Conservation (phyloP, 2,329 filamentous ascomycete genomes). For the Xylariaceae sp. region DNA sequence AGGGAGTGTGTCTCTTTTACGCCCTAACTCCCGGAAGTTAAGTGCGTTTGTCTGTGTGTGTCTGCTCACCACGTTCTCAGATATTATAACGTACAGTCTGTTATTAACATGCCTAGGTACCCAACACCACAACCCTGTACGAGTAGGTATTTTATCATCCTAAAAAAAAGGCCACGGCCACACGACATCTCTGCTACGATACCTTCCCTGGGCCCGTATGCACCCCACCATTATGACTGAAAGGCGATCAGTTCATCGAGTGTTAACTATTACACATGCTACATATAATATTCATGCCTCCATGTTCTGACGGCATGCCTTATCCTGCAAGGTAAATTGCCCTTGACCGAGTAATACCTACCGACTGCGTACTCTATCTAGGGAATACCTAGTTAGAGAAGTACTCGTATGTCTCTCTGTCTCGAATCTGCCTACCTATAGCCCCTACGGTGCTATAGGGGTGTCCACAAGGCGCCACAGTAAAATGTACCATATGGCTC, state of each 20-base stretch:
- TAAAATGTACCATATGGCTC: neutral
- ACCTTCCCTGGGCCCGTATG: neutral
- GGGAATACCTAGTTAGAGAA: no score
- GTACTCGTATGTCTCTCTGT: no score
- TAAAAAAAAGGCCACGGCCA: neutral
- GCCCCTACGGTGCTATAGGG: neutral
- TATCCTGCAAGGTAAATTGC: slow-evolving; percentile 5
- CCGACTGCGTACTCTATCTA: no score
- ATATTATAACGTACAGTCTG: no score
- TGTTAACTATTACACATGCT: neutral
- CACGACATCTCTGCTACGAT: neutral
- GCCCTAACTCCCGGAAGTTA: no score
- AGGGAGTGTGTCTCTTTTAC: no score
- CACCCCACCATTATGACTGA: slow-evolving; percentile 13
- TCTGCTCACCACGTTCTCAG: no score
- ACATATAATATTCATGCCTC: neutral
- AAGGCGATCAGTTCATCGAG: slow-evolving; percentile 11
- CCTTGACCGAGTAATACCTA: neutral
- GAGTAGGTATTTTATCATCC: no score
- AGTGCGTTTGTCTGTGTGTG: no score
- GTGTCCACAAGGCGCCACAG: neutral
- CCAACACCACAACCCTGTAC: no score
- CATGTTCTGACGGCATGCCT: slow-evolving; percentile 3
- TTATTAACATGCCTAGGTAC: no score
- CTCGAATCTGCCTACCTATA: no score